Percentiles rank a stretch among this genome's conserved stretches.
Conservation (phyloP, 1,284 basidiomycete genomes). For the Leccinum pallidistipes region DNA sequence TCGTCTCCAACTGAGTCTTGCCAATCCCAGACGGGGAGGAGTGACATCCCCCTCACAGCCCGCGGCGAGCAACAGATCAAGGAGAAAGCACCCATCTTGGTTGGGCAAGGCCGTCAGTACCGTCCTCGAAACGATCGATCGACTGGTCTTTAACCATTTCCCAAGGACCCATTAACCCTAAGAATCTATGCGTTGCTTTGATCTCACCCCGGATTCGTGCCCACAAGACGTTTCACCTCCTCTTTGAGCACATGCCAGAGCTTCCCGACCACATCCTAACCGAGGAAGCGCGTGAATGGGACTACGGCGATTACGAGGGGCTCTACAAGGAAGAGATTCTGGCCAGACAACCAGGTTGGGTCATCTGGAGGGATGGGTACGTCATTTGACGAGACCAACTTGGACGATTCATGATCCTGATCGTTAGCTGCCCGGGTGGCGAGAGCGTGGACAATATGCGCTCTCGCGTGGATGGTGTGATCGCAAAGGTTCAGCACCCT, state of each 20-base stretch:
- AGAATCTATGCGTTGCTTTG: slow-evolving; percentile 72
- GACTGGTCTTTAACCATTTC: slow-evolving; percentile 5
- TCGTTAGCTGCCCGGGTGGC: slow-evolving; percentile 76
- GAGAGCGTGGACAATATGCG: slow-evolving; percentile 83
- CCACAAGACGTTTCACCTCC: slow-evolving; percentile 80
- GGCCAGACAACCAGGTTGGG: slow-evolving; percentile 65
- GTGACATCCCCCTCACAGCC: slow-evolving; percentile 86
- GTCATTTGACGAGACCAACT: slow-evolving; percentile 18
- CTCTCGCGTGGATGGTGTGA: slow-evolving; percentile 73
- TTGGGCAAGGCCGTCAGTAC: slow-evolving; percentile 75
- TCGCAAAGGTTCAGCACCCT: slow-evolving; percentile 52
- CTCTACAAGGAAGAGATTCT: slow-evolving; percentile 75
- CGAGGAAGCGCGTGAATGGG: slow-evolving; percentile 80
- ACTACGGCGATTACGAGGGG: slow-evolving; percentile 91
- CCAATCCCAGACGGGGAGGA: slow-evolving; percentile 71
- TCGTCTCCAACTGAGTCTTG: background rate
- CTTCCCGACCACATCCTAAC: slow-evolving; percentile 57
- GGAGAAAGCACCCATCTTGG: slow-evolving; percentile 62
- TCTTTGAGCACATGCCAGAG: slow-evolving; percentile 60
- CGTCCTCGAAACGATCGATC: background rate
- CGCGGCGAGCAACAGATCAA: slow-evolving; percentile 77
- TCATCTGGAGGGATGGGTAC: slow-evolving; percentile 82
- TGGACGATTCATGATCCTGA: background rate
- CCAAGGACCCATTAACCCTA: slow-evolving; percentile 78
- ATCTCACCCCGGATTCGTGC: slow-evolving; percentile 87